Evolutionary conservation across 129 eudicot genomes (phyloP).

Genomic region (Logfia minima): DNA sequence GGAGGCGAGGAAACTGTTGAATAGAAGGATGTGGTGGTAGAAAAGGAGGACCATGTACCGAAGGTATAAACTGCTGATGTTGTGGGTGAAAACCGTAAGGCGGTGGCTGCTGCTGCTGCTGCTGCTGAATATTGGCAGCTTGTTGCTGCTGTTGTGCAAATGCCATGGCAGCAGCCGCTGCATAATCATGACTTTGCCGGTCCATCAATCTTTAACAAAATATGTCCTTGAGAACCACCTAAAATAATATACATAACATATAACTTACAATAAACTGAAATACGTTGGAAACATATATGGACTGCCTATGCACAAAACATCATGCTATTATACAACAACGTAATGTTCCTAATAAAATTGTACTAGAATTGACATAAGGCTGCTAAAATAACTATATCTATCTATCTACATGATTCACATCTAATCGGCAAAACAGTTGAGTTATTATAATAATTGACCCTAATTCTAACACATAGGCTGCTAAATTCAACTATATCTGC

Average conservation of each 20-base stretch:
- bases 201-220: slow-evolving; percentile 52
- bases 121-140: slow-evolving; percentile 60
- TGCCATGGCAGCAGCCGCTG: slow-evolving; percentile 85
- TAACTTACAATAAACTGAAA: background rate
- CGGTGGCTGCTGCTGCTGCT: slow-evolving; percentile 61
- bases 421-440: background rate
- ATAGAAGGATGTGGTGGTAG: slow-evolving; percentile 81
- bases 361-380: too few relatives aligned
- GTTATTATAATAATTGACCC: background rate
- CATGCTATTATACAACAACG: background rate
- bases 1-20: slow-evolving; percentile 80
- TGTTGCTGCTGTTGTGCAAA: slow-evolving; percentile 90
- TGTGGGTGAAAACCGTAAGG: slow-evolving; percentile 88
- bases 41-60: slow-evolving; percentile 83
- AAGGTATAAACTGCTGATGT: slow-evolving; percentile 79
- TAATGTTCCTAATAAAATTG: too few relatives aligned
- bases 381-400: background rate
- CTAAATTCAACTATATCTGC: background rate
- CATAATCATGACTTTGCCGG: slow-evolving; percentile 83
- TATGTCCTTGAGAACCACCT: slow-evolving; percentile 21
- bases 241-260: background rate
- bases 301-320: background rate
- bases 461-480: background rate
- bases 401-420: background rate
- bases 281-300: background rate